Base-by-base conservation (phyloP, 805 yeast species). In the Blastobotrys peoriensis region DNA sequence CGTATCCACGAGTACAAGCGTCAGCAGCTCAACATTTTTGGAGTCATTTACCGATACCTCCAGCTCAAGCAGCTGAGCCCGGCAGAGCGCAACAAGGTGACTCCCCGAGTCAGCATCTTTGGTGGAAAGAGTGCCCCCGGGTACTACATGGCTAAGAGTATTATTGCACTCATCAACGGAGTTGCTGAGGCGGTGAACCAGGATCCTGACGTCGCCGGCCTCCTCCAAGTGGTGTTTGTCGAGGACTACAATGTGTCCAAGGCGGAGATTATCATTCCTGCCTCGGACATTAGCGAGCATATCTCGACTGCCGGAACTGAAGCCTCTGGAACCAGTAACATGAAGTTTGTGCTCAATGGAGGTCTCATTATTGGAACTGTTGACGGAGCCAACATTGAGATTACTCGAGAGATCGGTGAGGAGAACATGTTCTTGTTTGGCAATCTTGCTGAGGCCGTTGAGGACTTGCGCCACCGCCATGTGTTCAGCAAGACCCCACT, bases 91-190 rank as follows among this genome's bases (percentile, higher is more conserved):
- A 57, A 64, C 50, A 75, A 77, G 58, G 79, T 74, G 63, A 75
- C 78, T 47, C 81, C 96, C 48, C 85, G 83, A 60, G 93, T 85
- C 45, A 75, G 80, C 36, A 76, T 88, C 49, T 80, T 89, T 64
- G 97, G 97, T 54, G 97, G 97, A 61, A 88, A 89, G 67, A 84
- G 94, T 48, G 97, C 97, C 8, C 97, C 97, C n/a, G 97, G 97
- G 53, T 88, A 88, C 65, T 88, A 86, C 69, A 86, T 88, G 79
- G 97, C 97, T 48, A 88, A 88, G 67, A 76, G 84, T 47, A 85
- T 88, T 59, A 89, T 88, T 62, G 86, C 87, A 65, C 73, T 88
- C 64, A 76, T 88, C 60, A 88, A 85, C 63, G 67, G 84, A 43
- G 96, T 87, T 33, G 81, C 85, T 25, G 80, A 77, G 4, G 91